Conservation (phyloP, 345 rosid genomes). For the Gossypium herbaceum region DNA sequence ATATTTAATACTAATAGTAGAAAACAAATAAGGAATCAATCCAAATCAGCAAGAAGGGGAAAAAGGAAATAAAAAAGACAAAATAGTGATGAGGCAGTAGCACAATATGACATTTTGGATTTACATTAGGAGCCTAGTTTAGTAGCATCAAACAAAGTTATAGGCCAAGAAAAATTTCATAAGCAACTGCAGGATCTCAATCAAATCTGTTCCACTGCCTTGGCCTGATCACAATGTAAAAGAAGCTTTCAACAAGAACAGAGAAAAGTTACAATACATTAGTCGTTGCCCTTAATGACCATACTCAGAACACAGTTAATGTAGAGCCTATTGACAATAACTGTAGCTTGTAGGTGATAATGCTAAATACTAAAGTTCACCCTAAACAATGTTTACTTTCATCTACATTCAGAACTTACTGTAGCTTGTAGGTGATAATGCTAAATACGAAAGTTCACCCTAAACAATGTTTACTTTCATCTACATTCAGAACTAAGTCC, state of each 20-base stretch:
- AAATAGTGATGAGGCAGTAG: too few species aligned
- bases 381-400: neutral
- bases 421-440: neutral
- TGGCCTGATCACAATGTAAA: too few species aligned
- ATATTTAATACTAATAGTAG: neutral
- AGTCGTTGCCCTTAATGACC: neutral
- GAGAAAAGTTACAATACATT: too few species aligned
- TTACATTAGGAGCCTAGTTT: too few species aligned
- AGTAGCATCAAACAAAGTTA: too few species aligned
- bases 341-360: neutral
- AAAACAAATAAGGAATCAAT: neutral
- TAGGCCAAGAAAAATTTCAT: too few species aligned
- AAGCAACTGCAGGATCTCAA: too few species aligned
- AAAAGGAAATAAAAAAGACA: too few species aligned
- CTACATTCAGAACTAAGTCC: neutral
- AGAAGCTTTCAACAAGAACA: too few species aligned
- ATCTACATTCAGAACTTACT: neutral
- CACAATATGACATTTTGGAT: too few species aligned
- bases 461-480: neutral
- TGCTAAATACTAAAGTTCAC: neutral
- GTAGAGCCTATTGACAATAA: neutral
- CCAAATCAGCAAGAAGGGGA: too few species aligned
- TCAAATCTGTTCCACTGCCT: too few species aligned
- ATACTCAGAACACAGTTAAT: neutral
- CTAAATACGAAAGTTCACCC: neutral